These are phyloP conservation scores for Cubamyces sp. DNA, from an alignment of 768 basidiomycete genomes.

Conservation along the genomic window DNA sequence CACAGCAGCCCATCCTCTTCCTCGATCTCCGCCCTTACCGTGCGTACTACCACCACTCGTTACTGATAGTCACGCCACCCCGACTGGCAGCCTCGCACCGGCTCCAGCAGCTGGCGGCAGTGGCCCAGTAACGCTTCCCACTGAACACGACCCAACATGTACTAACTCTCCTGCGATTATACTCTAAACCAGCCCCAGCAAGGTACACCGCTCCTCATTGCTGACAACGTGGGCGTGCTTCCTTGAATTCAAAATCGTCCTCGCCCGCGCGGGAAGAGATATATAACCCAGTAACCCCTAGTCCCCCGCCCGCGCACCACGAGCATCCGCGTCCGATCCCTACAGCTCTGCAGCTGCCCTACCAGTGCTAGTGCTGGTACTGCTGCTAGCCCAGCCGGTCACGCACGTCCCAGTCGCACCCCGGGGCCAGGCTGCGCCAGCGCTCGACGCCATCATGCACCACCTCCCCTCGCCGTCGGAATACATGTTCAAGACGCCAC, in stretches of 20 bases:
- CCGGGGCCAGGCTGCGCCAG: too few relatives aligned
- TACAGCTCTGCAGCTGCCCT: background rate
- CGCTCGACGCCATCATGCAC: constrained; percentile 14
- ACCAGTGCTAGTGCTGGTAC: background rate
- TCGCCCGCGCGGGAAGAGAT: constrained; percentile 4
- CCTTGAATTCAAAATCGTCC: constrained; percentile 23
- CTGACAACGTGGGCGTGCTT: constrained; percentile 24
- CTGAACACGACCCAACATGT: too few relatives aligned
- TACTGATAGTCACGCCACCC: too few relatives aligned
- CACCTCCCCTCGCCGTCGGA: constrained; percentile 17
- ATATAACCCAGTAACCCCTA: constrained; percentile 24
- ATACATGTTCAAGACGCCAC: constrained; percentile 22
- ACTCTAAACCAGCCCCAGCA: background rate
- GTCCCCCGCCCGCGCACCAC: constrained; percentile 23
- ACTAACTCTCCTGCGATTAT: background rate
- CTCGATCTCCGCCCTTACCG: constrained; percentile 17
- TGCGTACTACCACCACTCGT: background rate
- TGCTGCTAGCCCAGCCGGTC: too few relatives aligned
- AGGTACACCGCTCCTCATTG: constrained; percentile 20
- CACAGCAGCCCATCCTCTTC: background rate
- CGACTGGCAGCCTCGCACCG: too few relatives aligned
- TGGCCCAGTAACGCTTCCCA: too few relatives aligned
- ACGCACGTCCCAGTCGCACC: background rate
- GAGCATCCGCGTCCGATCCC: constrained; percentile 10
- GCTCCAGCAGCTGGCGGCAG: too few relatives aligned